Base-by-base conservation (phyloP, 805 yeast species). In the Yarrowia yakushimensis region DNA sequence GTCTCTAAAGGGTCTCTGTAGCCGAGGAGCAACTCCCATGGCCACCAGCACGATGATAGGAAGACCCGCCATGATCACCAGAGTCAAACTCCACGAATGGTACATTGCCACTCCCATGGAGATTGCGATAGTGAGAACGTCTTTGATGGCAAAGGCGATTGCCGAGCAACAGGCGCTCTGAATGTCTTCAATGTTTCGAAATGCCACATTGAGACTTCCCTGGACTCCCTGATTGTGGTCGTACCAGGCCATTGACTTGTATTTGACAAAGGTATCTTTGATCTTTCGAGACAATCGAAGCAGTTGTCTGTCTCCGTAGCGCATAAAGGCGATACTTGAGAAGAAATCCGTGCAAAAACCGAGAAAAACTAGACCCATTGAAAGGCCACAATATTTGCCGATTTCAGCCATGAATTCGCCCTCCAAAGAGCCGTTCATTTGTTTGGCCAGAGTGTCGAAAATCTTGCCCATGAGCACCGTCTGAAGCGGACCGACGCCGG, bases 61-160 rank as follows among this genome's bases (percentile, higher is more conserved):
- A 4, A 90, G 67, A 3, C 87, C 79, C 1, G 90, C 85, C 64
- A 93, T 69, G n/a, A 87, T 82, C 1, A 94, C 81, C 25, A 94
- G 73, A 0, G 97, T 88, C 11, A 94, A 78, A 3, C 88, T 80
- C 97, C 97, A 93, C 2, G 96, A 88, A 65, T 84, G 85, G 65
- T 81, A 80, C 70, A 94, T 81, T 1, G 97, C 85, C 0, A 88
- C 82, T 1, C 82, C 79, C 1, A 86, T 70, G 11, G 87, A 73
- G 6, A 41, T 30, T 0, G 87, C 82, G 4, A 82, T 60, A 0
- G 84, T 74, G 0, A 84, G 81, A 1, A 78, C 41, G 9, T 84
- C 79, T 66, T 85, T 85, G 12, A 83, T 69, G 1, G 85, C 69
- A 20, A 85, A 67, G 0, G 88, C 90, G 17, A 85, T 69, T 3